Percentiles rank a stretch among this genome's conserved stretches.
These are phyloP conservation scores for Sonneratia alba DNA, from an alignment of 345 rosid genomes.

Conservation along the genomic window DNA sequence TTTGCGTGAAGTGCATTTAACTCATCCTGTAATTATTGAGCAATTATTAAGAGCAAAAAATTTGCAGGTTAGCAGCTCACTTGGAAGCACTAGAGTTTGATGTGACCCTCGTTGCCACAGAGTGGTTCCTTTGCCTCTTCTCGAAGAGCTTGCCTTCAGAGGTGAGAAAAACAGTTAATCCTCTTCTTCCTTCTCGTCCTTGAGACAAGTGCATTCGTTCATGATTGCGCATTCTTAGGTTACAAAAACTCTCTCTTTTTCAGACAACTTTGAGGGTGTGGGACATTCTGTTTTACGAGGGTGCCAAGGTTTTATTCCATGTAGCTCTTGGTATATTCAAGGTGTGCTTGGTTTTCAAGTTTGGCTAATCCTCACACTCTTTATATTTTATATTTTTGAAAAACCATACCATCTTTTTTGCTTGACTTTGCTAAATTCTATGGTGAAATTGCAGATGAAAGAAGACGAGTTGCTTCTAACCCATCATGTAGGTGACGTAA, in stretches of 20 bases:
- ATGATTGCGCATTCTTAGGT: neutral
- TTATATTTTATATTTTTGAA: neutral
- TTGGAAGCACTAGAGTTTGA: conserved; percentile 88
- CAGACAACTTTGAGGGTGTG: conserved; percentile 96
- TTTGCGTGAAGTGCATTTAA: neutral
- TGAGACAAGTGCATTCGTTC: neutral
- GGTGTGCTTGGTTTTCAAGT: conserved; percentile 28
- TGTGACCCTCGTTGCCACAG: conserved; percentile 96
- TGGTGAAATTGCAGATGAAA: conserved; percentile 60
- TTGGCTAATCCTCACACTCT: neutral
- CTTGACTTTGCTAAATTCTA: neutral
- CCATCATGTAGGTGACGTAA: conserved; percentile 92
- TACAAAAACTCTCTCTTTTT: conserved; percentile 4
- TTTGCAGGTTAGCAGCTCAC: conserved; percentile 77
- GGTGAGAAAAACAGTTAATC: conserved; percentile 31
- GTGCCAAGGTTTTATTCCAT: conserved; percentile 93
- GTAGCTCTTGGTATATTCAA: conserved; percentile 95
- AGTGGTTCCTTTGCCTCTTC: conserved; percentile 99
- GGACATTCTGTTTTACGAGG: conserved; percentile 98
- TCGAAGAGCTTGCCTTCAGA: conserved; percentile 99
- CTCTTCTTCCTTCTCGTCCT: neutral
- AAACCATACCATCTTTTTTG: neutral
- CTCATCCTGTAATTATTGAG: neutral
- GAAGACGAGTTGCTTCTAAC: conserved; percentile 78
- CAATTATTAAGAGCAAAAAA: neutral